Base-by-base conservation (phyloP, 345 rosid species). In the Eucalyptus cladocalyx region DNA sequence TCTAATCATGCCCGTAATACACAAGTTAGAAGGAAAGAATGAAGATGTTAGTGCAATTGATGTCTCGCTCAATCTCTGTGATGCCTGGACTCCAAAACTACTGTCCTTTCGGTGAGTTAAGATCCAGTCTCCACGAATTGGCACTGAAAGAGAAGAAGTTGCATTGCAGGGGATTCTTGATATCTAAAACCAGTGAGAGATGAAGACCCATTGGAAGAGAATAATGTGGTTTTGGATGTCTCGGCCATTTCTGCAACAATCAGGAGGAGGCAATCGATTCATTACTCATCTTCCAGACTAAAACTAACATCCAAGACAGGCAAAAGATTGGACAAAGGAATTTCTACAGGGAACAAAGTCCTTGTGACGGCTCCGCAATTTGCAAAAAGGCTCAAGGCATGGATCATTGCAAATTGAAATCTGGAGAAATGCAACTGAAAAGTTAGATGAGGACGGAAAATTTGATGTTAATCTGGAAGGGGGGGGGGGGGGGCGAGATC, bases 331-430 rank as follows among this genome's bases (percentile, higher is more conserved):
- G 83, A 37, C 28, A 37, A 76, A 76, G 47, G 47, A 76, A 47
- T 76, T 37, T 37, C 83, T 11, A 19, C 47, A 3, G 83, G 83
- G 28, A 69, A 37, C 26, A 19, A 2, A 72, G 81, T 72, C 43
- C 43, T 72, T 40, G 47, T 2, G 9, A 37, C 2, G 1, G 45
- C 14, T 76, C 83, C 5, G 0, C 13, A 0, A 76, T 76, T 37
- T 76, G 83, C 1, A 0, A 76, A 72, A 76, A 76, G 45, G 83
- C 83, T 37, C 28, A 24, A 19, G 26, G 81, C 45, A 76, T 4
- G 47, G 83, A 37, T 37, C 83, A 37, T 37, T 37, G 83, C 47
- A 37, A 37, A 0, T 1, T 76, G 28, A 76, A 76, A 76, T 76
- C 26, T 76, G 83, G 45, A 76, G 47, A 37, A 76, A 76, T 11